Evolutionary conservation across 2,329 filamentous ascomycete genomes (phyloP).

Genomic region (Penicillium janthinellum): DNA sequence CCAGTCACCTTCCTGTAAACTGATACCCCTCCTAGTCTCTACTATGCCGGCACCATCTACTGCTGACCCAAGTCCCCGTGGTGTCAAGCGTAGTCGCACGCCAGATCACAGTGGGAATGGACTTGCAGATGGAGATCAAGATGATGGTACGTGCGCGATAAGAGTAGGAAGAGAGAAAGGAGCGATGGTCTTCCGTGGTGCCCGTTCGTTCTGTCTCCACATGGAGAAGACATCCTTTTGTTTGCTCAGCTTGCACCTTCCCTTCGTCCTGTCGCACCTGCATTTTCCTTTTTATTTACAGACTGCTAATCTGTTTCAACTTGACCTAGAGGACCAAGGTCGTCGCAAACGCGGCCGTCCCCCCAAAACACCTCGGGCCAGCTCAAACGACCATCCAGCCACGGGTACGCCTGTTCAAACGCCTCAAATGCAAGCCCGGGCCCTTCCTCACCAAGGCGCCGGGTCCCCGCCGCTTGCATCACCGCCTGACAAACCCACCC

Average conservation of each 20-base stretch:
- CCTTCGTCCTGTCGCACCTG: conserved; percentile 43
- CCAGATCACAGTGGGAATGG: conserved; percentile 66
- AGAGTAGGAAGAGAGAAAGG: conserved; percentile 7
- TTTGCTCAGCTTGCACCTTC: conserved; percentile 29
- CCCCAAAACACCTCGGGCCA: conserved; percentile 50
- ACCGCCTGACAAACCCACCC: conserved; percentile 72
- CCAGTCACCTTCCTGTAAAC: conserved; percentile 33
- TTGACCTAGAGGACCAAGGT: conserved; percentile 41
- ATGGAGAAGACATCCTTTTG: conserved; percentile 29
- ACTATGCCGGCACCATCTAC: conserved; percentile 40
- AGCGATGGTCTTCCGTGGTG: background rate
- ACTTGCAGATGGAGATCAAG: conserved; percentile 61
- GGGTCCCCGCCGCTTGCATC: conserved; percentile 62
- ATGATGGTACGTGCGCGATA: conserved; percentile 68
- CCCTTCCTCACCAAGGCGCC: conserved; percentile 34
- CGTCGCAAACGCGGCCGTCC: conserved; percentile 54
- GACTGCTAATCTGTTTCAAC: conserved; percentile 23
- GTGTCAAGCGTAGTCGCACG: conserved; percentile 78
- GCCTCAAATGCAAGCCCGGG: conserved; percentile 44
- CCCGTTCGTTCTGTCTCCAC: background rate
- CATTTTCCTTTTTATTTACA: background rate
- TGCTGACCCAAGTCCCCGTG: conserved; percentile 62
- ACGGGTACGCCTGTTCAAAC: conserved; percentile 40
- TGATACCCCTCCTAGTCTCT: conserved; percentile 41
- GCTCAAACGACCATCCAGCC: conserved; percentile 34